Conservation (phyloP, 2,329 filamentous ascomycete species). For the Sphaerulina vaccinii region DNA sequence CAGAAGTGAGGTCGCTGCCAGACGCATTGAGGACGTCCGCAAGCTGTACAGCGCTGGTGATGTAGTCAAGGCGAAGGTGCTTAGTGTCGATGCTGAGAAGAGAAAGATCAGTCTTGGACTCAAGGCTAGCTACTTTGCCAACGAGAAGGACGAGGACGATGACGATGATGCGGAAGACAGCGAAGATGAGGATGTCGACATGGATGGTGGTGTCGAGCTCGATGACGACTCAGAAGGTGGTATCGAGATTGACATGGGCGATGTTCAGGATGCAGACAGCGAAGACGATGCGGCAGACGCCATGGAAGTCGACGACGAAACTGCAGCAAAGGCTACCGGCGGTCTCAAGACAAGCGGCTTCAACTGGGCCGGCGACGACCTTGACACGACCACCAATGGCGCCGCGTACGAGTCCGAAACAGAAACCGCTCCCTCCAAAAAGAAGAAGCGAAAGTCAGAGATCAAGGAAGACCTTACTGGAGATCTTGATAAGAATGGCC, state of each 20-base stretch:
- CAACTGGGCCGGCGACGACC: conserved; percentile 74
- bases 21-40: conserved; percentile 75
- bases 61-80: conserved; percentile 83
- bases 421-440: conserved; percentile 48
- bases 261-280: conserved; percentile 45
- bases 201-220: conserved; percentile 30
- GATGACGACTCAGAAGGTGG: conserved; percentile 23
- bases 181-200: conserved; percentile 33
- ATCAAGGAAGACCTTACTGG: conserved; percentile 86
- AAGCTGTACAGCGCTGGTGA: conserved; percentile 90
- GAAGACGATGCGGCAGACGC: conserved; percentile 51
- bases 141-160: conserved; percentile 51
- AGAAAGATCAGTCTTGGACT: conserved; percentile 84
- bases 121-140: conserved; percentile 86
- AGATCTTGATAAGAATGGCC: conserved; percentile 84
- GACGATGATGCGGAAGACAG: conserved; percentile 41
- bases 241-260: conserved; percentile 44
- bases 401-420: conserved; percentile 54
- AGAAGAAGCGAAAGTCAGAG: conserved; percentile 70
- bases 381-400: conserved; percentile 55
- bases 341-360: conserved; percentile 72
- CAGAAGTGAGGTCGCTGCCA: conserved; percentile 85
- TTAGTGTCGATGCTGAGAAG: conserved; percentile 73
- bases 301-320: conserved; percentile 40
- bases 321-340: conserved; percentile 37